Percentiles rank a stretch among this genome's conserved stretches.
Evolutionary conservation across 1,139 yeast genomes (phyloP).

Genomic region (Suhomyces terraborum): DNA sequence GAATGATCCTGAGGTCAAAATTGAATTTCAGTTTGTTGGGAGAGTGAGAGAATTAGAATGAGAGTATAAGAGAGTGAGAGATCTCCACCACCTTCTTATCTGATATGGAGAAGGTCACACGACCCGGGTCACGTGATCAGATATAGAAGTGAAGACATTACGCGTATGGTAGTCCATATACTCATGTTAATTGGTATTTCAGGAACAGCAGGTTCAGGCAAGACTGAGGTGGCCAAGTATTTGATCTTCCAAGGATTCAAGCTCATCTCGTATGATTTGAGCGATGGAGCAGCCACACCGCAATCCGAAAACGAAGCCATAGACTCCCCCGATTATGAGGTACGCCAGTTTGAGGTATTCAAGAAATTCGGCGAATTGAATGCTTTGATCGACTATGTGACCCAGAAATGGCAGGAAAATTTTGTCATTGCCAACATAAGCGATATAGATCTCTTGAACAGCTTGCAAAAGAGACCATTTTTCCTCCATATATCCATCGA

Average conservation of each 20-base stretch:
- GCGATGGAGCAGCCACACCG: slow-evolving; percentile 5
- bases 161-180: neutral
- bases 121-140: neutral
- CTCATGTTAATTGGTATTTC: slow-evolving; percentile 75
- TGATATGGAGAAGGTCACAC: neutral
- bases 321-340: neutral
- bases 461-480: slow-evolving; percentile 74
- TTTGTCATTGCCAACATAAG: slow-evolving; percentile 61
- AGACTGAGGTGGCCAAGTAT: slow-evolving; percentile 62
- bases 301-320: slow-evolving; percentile 6
- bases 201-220: slow-evolving; percentile 72
- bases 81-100: neutral
- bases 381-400: slow-evolving; percentile 61
- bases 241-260: slow-evolving; percentile 60
- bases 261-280: slow-evolving; percentile 15
- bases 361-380: slow-evolving; percentile 27
- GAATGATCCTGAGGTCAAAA: too few species aligned
- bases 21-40: too few species aligned
- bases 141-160: neutral
- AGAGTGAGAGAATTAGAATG: too few species aligned
- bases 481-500: slow-evolving; percentile 80
- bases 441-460: slow-evolving; percentile 45
- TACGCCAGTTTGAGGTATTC: slow-evolving; percentile 8
- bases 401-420: slow-evolving; percentile 66
- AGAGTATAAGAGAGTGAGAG: too few species aligned